Evolutionary conservation across 352 stramenopile species (phyloP), one percentile per base, ranked within the genome.

Genomic region (Thalassiosira hispida): DNA sequence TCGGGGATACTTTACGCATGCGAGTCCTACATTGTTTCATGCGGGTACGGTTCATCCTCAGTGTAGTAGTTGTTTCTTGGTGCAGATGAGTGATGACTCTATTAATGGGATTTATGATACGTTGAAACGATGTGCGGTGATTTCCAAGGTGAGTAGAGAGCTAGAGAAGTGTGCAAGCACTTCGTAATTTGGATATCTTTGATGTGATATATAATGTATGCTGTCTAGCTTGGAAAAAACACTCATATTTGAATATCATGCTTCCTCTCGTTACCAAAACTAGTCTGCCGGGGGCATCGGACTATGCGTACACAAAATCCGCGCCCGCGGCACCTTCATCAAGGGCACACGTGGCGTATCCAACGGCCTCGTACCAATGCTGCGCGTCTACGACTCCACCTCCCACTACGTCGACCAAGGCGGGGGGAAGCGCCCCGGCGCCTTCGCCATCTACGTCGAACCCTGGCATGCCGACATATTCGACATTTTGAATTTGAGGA

Each of bases 41-140:
- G 94, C 96, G n/a, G 97, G 97, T 44, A 99, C 97, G 9, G 96
- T 92, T 5, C 94, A 97, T 56, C 96, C 97, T 20, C 97, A 99
- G 82, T 82, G 99, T 46, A 98, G 95, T 22, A 98, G 93, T 56
- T 99, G 97, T 86, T 99, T 99, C 75, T 77, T 99, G 52, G 80
- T 99, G 23, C 86, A 96, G 71, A 98, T 98, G 95, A 96, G 96
- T 61, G 97, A 98, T 51, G 97, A 99, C 90, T 98, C 94, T 0
- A 99, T 99, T 67, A 92, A 97, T 83, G 97, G 97, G 16, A 99
- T 99, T 70, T 99, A 99, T 88, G 96, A 99, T 88, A 98, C 97
- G 18, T 89, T 99, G 7, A 98, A 98, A 81, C 81, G 97, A 65
- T 98, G 96, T 76, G 96, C 96, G 9, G 96, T 95, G 49, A 98